Percentiles rank a stretch among this genome's conserved stretches.
phyloP scores from a whole-genome alignment of 2,329 filamentous ascomycete genomes.

The Pseudocercospora musae region DNA sequence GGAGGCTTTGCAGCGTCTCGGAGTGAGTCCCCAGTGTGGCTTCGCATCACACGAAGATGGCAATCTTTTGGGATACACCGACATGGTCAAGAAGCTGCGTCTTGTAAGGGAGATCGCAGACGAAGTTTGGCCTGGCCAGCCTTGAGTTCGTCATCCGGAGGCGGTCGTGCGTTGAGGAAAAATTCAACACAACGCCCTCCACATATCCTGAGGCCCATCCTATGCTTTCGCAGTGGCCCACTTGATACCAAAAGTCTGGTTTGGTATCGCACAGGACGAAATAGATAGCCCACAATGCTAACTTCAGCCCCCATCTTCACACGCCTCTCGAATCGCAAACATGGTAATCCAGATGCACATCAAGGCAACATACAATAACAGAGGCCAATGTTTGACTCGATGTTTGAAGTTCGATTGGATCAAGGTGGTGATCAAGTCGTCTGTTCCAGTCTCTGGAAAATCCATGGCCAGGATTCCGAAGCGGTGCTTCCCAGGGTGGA shows the following conservation, averaged over 20 bases:
- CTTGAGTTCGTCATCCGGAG: slow-evolving; percentile 29
- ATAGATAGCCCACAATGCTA: neutral
- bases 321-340: neutral
- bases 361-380: neutral
- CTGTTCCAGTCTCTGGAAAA: slow-evolving; percentile 38
- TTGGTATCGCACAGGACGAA: neutral
- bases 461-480: slow-evolving; percentile 39
- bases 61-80: slow-evolving; percentile 64
- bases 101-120: slow-evolving; percentile 69
- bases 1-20: slow-evolving; percentile 65
- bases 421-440: slow-evolving; percentile 41
- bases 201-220: neutral
- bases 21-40: slow-evolving; percentile 61
- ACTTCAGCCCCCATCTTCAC: neutral
- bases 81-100: slow-evolving; percentile 70
- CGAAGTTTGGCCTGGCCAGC: slow-evolving; percentile 63
- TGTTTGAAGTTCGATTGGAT: slow-evolving; percentile 41
- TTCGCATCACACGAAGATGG: slow-evolving; percentile 68
- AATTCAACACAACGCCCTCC: neutral
- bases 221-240: neutral
- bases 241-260: neutral
- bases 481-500: slow-evolving; percentile 28
- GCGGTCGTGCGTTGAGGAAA: neutral
- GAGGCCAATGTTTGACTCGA: neutral
- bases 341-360: neutral